Evolutionary conservation across 2,329 filamentous ascomycete genomes (phyloP).

Genomic region (Talaromyces sp.): DNA sequence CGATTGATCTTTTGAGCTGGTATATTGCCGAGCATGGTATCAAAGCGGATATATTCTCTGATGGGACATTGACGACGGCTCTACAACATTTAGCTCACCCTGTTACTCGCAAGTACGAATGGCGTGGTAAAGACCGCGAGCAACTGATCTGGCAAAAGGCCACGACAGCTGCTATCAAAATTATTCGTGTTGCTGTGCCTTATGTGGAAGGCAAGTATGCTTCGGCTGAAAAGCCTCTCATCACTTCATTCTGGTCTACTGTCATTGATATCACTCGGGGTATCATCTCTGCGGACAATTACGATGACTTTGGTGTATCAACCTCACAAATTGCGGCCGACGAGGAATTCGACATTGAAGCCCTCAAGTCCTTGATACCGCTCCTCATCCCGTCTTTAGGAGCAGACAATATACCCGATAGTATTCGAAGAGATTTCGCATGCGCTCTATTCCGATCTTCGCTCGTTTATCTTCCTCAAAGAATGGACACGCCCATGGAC

Average conservation of each 20-base stretch:
- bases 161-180: conserved; percentile 66
- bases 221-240: conserved; percentile 35
- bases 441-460: conserved; percentile 78
- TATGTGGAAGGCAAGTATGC: conserved; percentile 52
- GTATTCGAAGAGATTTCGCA: conserved; percentile 67
- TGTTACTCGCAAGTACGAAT: conserved; percentile 77
- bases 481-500: conserved; percentile 55
- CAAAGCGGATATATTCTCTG: conserved; percentile 67
- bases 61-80: conserved; percentile 64
- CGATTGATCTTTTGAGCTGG: conserved; percentile 65
- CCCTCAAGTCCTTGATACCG: conserved; percentile 64
- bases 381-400: conserved; percentile 75
- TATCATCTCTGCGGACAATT: conserved; percentile 66
- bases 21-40: conserved; percentile 42
- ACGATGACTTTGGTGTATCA: conserved; percentile 45
- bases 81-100: conserved; percentile 67
- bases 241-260: conserved; percentile 66
- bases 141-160: conserved; percentile 76
- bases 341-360: conserved; percentile 75
- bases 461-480: conserved; percentile 71
- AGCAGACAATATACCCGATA: conserved; percentile 62
- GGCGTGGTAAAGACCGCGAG: conserved; percentile 68
- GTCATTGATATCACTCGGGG: conserved; percentile 66
- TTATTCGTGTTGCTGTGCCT: conserved; percentile 66
- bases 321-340: conserved; percentile 59